Percentiles rank a stretch among this genome's conserved stretches.
Conservation (phyloP, 2,329 filamentous ascomycete species). For the Calcarisporium arbuscula region DNA sequence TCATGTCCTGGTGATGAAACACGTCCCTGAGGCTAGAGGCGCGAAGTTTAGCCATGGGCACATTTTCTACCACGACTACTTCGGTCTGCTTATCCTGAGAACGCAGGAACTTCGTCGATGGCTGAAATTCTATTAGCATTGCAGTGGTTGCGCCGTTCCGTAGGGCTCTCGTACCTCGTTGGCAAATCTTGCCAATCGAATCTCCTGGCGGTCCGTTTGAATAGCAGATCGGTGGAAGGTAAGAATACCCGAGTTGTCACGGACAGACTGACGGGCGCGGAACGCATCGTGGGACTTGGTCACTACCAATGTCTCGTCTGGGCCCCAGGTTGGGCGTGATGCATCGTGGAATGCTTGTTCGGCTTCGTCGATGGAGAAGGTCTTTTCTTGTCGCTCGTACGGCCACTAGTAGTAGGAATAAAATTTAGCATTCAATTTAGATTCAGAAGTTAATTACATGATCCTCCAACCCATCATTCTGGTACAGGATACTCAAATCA, state of each 20-base stretch:
- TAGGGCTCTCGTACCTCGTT: conserved; percentile 50
- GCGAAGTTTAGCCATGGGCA: conserved; percentile 53
- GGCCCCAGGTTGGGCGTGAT: conserved; percentile 74
- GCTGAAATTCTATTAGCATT: conserved; percentile 30
- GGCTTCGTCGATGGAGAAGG: conserved; percentile 53
- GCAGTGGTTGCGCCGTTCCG: background rate
- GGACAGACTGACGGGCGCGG: conserved; percentile 24
- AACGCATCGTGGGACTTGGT: conserved; percentile 25
- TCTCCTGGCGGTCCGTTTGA: conserved; percentile 56
- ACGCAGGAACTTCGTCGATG: conserved; percentile 46
- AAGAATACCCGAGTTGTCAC: conserved; percentile 22
- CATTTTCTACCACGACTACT: conserved; percentile 46
- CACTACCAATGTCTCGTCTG: conserved; percentile 66
- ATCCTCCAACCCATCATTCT: conserved; percentile 17
- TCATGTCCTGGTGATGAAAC: conserved; percentile 35
- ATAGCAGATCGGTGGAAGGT: conserved; percentile 38
- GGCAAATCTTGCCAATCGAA: conserved; percentile 59
- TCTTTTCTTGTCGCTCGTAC: conserved; percentile 73
- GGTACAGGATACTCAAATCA: conserved; percentile 18
- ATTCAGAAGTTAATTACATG: conserved; percentile 27
- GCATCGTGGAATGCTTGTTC: conserved; percentile 66
- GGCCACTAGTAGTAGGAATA: conserved; percentile 62
- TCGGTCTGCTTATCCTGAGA: conserved; percentile 50
- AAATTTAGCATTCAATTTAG: conserved; percentile 39
- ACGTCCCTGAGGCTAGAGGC: conserved; percentile 27